Percentiles rank a stretch among this genome's conserved stretches.
phyloP scores from a whole-genome alignment of 805 yeast genomes.

The Metschnikowia matae region DNA sequence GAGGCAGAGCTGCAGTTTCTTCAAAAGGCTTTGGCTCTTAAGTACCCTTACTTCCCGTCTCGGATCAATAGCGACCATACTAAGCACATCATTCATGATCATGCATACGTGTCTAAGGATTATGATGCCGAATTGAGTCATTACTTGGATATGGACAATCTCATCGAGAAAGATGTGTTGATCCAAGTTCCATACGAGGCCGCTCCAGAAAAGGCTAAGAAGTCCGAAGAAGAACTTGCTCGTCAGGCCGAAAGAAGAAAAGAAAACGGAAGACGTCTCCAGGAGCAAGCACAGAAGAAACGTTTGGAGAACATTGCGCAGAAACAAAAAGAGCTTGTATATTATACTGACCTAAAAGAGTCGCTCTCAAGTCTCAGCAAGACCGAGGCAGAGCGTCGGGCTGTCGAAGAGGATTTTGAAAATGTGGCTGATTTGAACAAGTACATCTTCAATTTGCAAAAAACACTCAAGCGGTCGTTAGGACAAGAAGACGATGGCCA shows the following conservation, averaged over 20 bases:
- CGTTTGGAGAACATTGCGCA: conserved; percentile 75
- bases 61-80: conserved; percentile 62
- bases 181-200: conserved; percentile 74
- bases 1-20: conserved; percentile 63
- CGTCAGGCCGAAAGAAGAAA: conserved; percentile 72
- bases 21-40: conserved; percentile 60
- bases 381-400: conserved; percentile 49
- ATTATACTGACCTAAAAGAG: conserved; percentile 57
- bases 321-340: conserved; percentile 74
- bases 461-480: conserved; percentile 63
- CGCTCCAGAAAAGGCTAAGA: conserved; percentile 55
- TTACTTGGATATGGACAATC: conserved; percentile 54
- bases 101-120: conserved; percentile 70
- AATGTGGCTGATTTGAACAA: conserved; percentile 68
- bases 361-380: conserved; percentile 49
- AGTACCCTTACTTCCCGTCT: conserved; percentile 89
- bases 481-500: conserved; percentile 60
- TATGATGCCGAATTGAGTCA: conserved; percentile 60
- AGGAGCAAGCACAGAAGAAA: conserved; percentile 86
- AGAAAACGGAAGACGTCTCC: conserved; percentile 84
- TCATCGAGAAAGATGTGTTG: conserved; percentile 69
- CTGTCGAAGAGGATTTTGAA: conserved; percentile 73
- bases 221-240: conserved; percentile 68
- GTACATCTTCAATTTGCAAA: conserved; percentile 61
- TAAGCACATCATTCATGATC: conserved; percentile 64